These are phyloP conservation scores for Phylloporus scabripes DNA, from an alignment of 768 basidiomycete genomes.

Conservation along the genomic window DNA sequence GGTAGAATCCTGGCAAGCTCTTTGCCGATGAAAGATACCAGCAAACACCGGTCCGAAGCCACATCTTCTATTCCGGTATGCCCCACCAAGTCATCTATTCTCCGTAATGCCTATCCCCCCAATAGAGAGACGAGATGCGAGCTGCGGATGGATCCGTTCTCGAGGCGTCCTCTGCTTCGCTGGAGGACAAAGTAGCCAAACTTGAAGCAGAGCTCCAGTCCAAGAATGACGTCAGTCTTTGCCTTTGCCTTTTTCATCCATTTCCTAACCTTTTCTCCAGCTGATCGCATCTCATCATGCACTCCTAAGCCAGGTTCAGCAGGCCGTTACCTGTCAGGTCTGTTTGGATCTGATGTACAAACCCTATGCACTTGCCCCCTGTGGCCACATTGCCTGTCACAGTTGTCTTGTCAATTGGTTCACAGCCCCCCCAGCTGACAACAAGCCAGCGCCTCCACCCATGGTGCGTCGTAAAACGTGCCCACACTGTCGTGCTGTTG, in stretches of 20 bases:
- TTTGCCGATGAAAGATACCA: not conserved
- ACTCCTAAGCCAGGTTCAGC: slow-evolving; percentile 50
- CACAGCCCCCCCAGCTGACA: slow-evolving; percentile 37
- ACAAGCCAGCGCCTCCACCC: slow-evolving; percentile 20
- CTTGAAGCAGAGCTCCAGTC: slow-evolving; percentile 41
- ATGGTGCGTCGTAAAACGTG: slow-evolving; percentile 37
- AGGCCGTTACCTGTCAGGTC: slow-evolving; percentile 70
- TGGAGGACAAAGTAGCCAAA: slow-evolving; percentile 30
- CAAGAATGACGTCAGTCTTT: slow-evolving; percentile 35
- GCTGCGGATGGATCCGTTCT: not conserved
- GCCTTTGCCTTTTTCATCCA: not conserved
- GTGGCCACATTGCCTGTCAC: slow-evolving; percentile 71
- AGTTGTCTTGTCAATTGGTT: slow-evolving; percentile 76
- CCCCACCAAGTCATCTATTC: not conserved
- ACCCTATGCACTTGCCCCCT: slow-evolving; percentile 70
- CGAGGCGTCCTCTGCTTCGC: not conserved
- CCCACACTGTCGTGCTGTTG: slow-evolving; percentile 41
- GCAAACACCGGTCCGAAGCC: not conserved
- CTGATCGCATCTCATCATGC: slow-evolving; percentile 49
- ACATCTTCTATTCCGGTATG: slow-evolving; percentile 16
- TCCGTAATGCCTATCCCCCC: slow-evolving; percentile 5
- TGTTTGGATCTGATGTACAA: slow-evolving; percentile 70
- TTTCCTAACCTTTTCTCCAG: slow-evolving; percentile 26
- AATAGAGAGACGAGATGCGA: slow-evolving; percentile 7
- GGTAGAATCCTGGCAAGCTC: not conserved